Conservation (phyloP, 768 basidiomycete species). For the Nevesoporus exiguus region DNA sequence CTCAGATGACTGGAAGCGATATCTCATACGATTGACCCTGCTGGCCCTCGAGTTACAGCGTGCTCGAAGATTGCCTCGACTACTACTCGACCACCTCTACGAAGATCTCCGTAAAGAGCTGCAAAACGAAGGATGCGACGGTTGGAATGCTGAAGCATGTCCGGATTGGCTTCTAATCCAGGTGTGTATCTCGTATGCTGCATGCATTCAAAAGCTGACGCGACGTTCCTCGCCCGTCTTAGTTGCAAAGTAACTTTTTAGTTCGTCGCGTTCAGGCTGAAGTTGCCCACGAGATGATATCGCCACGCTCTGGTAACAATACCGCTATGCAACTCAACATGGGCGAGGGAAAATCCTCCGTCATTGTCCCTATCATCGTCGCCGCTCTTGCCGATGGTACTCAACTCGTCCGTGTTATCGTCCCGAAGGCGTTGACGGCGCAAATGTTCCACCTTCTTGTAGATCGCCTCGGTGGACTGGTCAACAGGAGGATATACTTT, state of each 20-base stretch:
- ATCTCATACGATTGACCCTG: constrained; percentile 29
- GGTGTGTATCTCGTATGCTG: constrained; percentile 20
- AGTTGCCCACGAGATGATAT: constrained; percentile 47
- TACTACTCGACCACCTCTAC: constrained; percentile 19
- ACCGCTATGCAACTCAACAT: constrained; percentile 42
- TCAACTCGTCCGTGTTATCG: constrained; percentile 37
- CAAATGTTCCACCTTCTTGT: constrained; percentile 52
- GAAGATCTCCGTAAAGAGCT: constrained; percentile 34
- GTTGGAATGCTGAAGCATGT: constrained; percentile 16
- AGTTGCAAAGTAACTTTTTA: constrained; percentile 47
- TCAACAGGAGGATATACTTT: constrained; percentile 45
- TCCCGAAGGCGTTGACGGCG: constrained; percentile 38
- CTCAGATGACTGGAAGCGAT: constrained; percentile 28
- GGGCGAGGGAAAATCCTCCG: constrained; percentile 7
- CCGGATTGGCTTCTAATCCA: constrained; percentile 48
- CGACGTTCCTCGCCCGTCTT: neutral
- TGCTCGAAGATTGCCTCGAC: constrained; percentile 27
- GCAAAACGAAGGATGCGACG: constrained; percentile 23
- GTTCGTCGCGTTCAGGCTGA: constrained; percentile 40
- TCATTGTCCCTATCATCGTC: constrained; percentile 44
- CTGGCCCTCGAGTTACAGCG: constrained; percentile 36
- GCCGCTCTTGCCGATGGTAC: constrained; percentile 40
- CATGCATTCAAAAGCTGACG: neutral
- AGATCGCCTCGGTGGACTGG: constrained; percentile 41
- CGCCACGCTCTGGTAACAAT: constrained; percentile 35